Percentiles rank a stretch among this genome's conserved stretches.
These are phyloP conservation scores for Aspergillus biplanus DNA, from an alignment of 495 filamentous ascomycete species.

Conservation along the genomic window DNA sequence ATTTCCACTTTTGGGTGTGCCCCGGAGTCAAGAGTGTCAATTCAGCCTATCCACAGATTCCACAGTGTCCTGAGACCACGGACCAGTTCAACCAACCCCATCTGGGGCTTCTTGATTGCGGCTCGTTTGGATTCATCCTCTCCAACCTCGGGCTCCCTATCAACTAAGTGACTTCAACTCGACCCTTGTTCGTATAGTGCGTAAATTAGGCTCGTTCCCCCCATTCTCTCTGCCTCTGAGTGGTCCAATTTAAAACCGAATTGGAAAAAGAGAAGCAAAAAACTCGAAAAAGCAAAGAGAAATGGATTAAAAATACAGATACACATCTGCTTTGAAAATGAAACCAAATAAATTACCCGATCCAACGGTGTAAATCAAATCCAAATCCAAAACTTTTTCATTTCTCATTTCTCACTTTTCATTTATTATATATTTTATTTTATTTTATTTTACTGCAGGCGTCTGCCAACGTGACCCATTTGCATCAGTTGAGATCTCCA, in stretches of 20 bases:
- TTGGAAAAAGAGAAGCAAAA: conserved; percentile 25
- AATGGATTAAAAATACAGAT: conserved; percentile 16
- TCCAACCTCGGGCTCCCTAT: not conserved
- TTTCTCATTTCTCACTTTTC: conserved; percentile 6
- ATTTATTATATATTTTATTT: conserved; percentile 10
- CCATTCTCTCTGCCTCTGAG: conserved; percentile 11
- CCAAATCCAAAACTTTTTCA: conserved; percentile 4
- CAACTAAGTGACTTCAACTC: conserved; percentile 1
- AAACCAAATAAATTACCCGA: conserved; percentile 35
- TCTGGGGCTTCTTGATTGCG: conserved; percentile 15
- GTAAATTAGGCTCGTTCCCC: conserved; percentile 21
- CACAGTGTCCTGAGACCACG: too few relatives aligned
- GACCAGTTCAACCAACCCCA: too few relatives aligned
- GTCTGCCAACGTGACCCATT: conserved; percentile 27
- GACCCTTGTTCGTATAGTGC: conserved; percentile 23
- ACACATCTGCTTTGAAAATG: conserved; percentile 12
- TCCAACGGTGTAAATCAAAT: conserved; percentile 26
- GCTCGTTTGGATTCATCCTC: conserved; percentile 18
- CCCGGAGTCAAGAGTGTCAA: not conserved
- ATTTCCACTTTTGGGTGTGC: not conserved
- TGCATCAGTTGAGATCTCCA: conserved; percentile 20
- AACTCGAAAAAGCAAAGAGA: conserved; percentile 26
- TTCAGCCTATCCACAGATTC: not conserved
- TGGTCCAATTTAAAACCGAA: conserved; percentile 13
- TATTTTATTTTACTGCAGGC: conserved; percentile 16